A percentile compares a stretch with the other conserved stretches of the same genome.
These are phyloP conservation scores for Aureobasidium namibiae DNA, from an alignment of 2,329 filamentous ascomycete species.

Conservation along the genomic window DNA sequence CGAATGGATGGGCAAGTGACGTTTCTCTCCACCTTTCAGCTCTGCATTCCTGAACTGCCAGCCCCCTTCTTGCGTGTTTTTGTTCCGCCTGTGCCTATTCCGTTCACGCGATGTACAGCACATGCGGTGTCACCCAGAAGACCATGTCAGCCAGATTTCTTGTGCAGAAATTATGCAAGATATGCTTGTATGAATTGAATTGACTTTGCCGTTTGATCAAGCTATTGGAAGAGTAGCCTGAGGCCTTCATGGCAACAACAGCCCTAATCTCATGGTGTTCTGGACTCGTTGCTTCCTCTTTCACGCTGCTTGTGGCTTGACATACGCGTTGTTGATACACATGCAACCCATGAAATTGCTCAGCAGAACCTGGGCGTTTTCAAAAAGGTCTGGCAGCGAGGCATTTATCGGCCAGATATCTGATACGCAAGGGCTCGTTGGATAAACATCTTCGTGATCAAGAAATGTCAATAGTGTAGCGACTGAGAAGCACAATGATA, in stretches of 20 bases:
- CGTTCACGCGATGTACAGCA: too few relatives aligned
- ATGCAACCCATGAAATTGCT: neutral
- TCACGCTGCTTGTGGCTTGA: neutral
- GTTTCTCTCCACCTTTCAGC: neutral
- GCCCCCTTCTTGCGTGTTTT: neutral
- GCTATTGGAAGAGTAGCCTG: neutral
- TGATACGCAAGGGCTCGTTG: neutral
- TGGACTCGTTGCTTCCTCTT: neutral
- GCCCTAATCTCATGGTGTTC: neutral
- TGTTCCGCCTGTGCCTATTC: neutral
- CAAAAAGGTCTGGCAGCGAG: too few relatives aligned
- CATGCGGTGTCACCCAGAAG: neutral
- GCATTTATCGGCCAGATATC: neutral
- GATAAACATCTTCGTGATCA: too few relatives aligned
- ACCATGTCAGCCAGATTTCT: neutral
- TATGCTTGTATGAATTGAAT: neutral
- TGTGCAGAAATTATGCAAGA: neutral
- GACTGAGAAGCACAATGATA: too few relatives aligned
- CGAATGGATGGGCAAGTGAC: neutral
- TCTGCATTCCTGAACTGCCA: neutral
- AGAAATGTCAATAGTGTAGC: too few relatives aligned
- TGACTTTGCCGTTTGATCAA: neutral
- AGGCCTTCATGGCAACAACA: neutral
- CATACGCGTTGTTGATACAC: neutral
- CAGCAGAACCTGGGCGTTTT: too few relatives aligned